These are phyloP conservation scores for Aspergillus olivimuriae DNA, from an alignment of 495 filamentous ascomycete genomes.

Conservation along the genomic window DNA sequence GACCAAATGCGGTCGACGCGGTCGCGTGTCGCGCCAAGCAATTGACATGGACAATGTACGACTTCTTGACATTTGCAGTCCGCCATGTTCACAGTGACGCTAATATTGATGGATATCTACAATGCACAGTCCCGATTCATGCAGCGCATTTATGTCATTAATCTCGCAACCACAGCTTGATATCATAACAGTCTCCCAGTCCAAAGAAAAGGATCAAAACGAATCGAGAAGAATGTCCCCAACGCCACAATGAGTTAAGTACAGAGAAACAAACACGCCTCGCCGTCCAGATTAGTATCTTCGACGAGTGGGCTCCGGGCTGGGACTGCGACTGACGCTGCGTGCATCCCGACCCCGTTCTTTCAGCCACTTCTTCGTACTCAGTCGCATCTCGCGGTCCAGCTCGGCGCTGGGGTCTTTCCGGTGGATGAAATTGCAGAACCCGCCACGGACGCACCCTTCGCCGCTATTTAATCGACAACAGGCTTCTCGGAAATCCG, in stretches of 20 bases:
- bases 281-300: conserved; percentile 41
- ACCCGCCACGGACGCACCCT: conserved; percentile 91
- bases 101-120: not conserved
- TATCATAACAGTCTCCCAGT: conserved; percentile 18
- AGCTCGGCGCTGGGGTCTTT: conserved; percentile 88
- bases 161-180: conserved; percentile 13
- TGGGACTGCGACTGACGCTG: conserved; percentile 68
- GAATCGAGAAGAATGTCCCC: conserved; percentile 11
- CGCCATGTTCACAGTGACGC: too few relatives aligned
- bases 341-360: conserved; percentile 77
- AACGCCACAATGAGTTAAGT: conserved; percentile 20
- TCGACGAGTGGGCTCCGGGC: conserved; percentile 67
- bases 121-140: not conserved
- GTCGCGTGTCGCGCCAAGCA: not conserved
- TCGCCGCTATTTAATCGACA: conserved; percentile 92
- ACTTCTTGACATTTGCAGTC: too few relatives aligned
- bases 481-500: conserved; percentile 97
- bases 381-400: conserved; percentile 78
- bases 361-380: conserved; percentile 95
- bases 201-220: conserved; percentile 1
- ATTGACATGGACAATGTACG: too few relatives aligned
- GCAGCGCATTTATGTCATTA: conserved; percentile 7
- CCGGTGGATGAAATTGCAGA: conserved; percentile 98
- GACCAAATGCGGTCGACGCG: not conserved
- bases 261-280: conserved; percentile 7